phyloP scores from a whole-genome alignment of 805 yeast species.

The Yamadazyma olivae region DNA sequence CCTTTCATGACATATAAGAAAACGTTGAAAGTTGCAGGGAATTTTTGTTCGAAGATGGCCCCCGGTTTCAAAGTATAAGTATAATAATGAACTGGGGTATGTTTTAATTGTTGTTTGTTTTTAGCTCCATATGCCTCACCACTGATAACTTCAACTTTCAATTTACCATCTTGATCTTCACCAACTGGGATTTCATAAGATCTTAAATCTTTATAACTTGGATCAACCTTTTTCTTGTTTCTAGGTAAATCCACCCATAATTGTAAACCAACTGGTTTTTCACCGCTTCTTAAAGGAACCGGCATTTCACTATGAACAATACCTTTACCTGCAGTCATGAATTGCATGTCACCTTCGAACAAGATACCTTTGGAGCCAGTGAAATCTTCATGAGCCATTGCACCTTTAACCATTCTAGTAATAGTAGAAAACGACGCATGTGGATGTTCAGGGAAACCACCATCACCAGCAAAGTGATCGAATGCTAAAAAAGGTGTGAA shows the following conservation, averaged over 20 bases:
- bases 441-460: constrained; percentile 52
- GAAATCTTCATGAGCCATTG: constrained; percentile 57
- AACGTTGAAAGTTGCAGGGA: constrained; percentile 61
- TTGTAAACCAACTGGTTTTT: constrained; percentile 61
- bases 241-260: constrained; percentile 85
- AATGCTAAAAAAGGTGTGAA: constrained; percentile 81
- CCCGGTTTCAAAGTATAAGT: constrained; percentile 65
- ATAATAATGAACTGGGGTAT: constrained; percentile 76
- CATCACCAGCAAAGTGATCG: constrained; percentile 66
- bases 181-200: constrained; percentile 69
- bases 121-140: constrained; percentile 77
- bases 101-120: constrained; percentile 70
- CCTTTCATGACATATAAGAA: constrained; percentile 72
- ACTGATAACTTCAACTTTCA: constrained; percentile 67
- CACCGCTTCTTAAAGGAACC: constrained; percentile 49
- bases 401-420: constrained; percentile 29
- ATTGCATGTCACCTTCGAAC: constrained; percentile 81
- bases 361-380: constrained; percentile 80
- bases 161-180: constrained; percentile 58
- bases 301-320: constrained; percentile 89
- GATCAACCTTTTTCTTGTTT: constrained; percentile 56
- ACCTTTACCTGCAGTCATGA: constrained; percentile 92
- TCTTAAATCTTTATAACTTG: constrained; percentile 76
- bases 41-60: constrained; percentile 56
- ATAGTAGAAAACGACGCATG: constrained; percentile 37